A percentile compares a stretch with the other conserved stretches of the same genome.
phyloP scores from a whole-genome alignment of 768 basidiomycete species.

The Suillus occidentalis region DNA sequence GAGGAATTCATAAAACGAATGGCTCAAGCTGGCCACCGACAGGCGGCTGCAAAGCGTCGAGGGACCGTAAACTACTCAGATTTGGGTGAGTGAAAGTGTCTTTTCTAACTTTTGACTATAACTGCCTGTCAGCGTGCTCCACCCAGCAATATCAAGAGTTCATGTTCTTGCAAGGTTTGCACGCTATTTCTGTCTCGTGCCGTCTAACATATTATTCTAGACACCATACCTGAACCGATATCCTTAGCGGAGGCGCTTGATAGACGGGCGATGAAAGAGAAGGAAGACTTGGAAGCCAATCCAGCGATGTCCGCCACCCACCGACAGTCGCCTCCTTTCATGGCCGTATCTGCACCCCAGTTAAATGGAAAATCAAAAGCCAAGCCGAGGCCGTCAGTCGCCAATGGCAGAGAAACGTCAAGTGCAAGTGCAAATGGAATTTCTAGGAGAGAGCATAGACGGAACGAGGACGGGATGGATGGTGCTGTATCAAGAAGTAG shows the following conservation, averaged over 20 bases:
- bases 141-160: slow-evolving; percentile 66
- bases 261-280: slow-evolving; percentile 51
- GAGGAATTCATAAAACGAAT: slow-evolving; percentile 85
- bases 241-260: slow-evolving; percentile 60
- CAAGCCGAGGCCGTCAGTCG: slow-evolving; percentile 35
- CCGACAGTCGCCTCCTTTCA: slow-evolving; percentile 21
- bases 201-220: slow-evolving; percentile 35
- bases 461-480: slow-evolving; percentile 16
- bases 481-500: slow-evolving; percentile 30
- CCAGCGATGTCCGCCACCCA: slow-evolving; percentile 47
- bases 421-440: slow-evolving; percentile 31
- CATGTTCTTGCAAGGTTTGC: slow-evolving; percentile 65
- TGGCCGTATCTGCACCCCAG: slow-evolving; percentile 24
- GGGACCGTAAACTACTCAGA: slow-evolving; percentile 67
- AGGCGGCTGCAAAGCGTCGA: slow-evolving; percentile 60
- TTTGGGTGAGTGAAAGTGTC: slow-evolving; percentile 54
- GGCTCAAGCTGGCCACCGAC: slow-evolving; percentile 64
- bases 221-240: slow-evolving; percentile 66
- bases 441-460: slow-evolving; percentile 25
- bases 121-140: slow-evolving; percentile 47
- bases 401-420: slow-evolving; percentile 31
- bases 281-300: slow-evolving; percentile 58
- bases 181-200: background rate
- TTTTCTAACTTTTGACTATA: slow-evolving; percentile 5
- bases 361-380: slow-evolving; percentile 38